Conservation (phyloP, 2,329 filamentous ascomycete genomes). For the Harringtonia lauricola region DNA sequence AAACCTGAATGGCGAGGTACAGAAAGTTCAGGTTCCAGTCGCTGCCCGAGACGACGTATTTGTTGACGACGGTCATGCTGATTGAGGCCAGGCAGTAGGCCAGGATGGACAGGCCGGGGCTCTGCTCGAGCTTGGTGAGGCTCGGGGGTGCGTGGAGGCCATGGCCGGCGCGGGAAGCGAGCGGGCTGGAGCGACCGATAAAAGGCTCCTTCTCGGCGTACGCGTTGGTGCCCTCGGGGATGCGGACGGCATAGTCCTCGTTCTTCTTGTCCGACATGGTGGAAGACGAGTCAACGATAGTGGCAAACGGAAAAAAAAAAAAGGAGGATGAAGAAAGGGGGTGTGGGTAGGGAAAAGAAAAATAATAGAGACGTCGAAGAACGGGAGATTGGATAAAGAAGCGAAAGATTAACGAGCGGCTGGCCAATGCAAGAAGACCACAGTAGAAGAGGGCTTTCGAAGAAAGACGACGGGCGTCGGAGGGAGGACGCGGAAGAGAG, state of each 20-base stretch:
- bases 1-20: constrained; percentile 83
- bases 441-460: neutral
- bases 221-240: constrained; percentile 47
- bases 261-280: constrained; percentile 85
- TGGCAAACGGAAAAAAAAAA: neutral
- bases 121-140: constrained; percentile 53
- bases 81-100: constrained; percentile 95
- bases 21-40: constrained; percentile 97
- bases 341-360: neutral
- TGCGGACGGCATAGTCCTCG: constrained; percentile 63
- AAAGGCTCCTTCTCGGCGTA: constrained; percentile 43
- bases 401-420: neutral
- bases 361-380: neutral
- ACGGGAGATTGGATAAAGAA: too few relatives aligned
- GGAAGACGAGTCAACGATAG: constrained; percentile 3
- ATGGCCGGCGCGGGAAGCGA: constrained; percentile 18
- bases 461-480: neutral
- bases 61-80: constrained; percentile 99
- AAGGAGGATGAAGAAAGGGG: neutral
- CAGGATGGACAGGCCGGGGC: constrained; percentile 68
- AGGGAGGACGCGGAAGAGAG: neutral
- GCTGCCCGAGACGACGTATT: constrained; percentile 86
- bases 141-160: constrained; percentile 23
- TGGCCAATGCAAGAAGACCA: neutral
- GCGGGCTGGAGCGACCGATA: constrained; percentile 29